Percentiles rank a stretch among this genome's conserved stretches.
phyloP scores from a whole-genome alignment of 1,284 basidiomycete genomes.

The Trichosporon sp. region DNA sequence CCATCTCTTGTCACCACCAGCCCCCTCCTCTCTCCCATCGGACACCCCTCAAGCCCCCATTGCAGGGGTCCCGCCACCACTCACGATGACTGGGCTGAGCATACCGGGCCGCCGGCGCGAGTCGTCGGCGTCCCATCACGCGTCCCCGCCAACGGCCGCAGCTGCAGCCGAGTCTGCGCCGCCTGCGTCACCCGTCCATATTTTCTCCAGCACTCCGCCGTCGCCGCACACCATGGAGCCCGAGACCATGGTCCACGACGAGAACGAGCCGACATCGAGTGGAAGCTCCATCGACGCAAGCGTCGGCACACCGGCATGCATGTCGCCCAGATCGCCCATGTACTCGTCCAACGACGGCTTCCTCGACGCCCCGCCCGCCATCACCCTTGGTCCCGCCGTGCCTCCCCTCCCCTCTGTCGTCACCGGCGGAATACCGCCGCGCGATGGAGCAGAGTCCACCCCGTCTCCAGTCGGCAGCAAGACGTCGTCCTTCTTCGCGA shows the following conservation, averaged over 20 bases:
- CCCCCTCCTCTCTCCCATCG: not conserved
- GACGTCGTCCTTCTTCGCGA: slow-evolving; percentile 52
- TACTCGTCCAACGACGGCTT: slow-evolving; percentile 2
- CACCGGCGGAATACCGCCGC: not conserved
- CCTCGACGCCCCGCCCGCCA: slow-evolving; percentile 4
- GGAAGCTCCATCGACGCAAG: slow-evolving; percentile 12
- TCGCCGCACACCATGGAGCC: not conserved
- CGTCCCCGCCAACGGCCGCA: not conserved
- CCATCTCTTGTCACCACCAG: not conserved
- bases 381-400: slow-evolving; percentile 12
- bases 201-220: slow-evolving; percentile 11
- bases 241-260: not conserved
- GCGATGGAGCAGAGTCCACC: not conserved
- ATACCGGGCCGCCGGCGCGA: not conserved
- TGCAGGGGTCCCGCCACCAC: not conserved
- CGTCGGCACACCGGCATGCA: slow-evolving; percentile 15
- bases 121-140: slow-evolving; percentile 1
- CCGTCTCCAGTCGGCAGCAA: slow-evolving; percentile 25
- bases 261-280: slow-evolving; percentile 7
- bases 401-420: not conserved
- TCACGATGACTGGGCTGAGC: not conserved
- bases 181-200: slow-evolving; percentile 6
- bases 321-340: slow-evolving; percentile 6
- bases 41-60: not conserved
- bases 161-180: not conserved